Evolutionary conservation across 345 rosid genomes (phyloP).

Genomic region (Alliaria petiolata): DNA sequence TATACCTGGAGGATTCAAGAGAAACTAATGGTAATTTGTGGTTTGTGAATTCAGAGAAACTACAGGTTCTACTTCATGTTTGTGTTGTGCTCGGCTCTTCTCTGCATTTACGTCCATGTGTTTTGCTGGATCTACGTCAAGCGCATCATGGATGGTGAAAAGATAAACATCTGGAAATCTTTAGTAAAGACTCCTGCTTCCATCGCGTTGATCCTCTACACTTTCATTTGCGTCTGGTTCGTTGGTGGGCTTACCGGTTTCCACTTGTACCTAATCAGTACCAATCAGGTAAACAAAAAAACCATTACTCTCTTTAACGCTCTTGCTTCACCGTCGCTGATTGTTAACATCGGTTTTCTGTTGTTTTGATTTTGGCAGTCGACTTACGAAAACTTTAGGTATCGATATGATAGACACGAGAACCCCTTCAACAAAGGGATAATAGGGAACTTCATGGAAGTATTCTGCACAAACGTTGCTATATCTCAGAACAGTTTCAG

Average conservation of each 20-base stretch:
- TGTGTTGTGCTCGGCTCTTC: no score
- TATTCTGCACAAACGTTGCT: constrained; percentile 64
- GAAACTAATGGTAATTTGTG: no score
- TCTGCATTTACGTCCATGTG: no score
- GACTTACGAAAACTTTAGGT: constrained; percentile 87
- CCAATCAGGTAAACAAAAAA: constrained; percentile 63
- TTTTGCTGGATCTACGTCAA: no score
- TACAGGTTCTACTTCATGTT: no score
- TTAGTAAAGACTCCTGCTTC: no score
- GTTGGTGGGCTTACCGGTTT: constrained; percentile 89
- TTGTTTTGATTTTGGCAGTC: constrained; percentile 58
- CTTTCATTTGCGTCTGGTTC: constrained; percentile 76
- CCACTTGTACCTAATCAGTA: constrained; percentile 83
- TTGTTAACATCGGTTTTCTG: constrained; percentile 5
- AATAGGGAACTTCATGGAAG: constrained; percentile 59
- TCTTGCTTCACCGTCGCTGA: background rate
- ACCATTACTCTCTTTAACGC: background rate
- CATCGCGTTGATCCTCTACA: constrained; percentile 62
- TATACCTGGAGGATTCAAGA: no score
- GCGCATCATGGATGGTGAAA: no score
- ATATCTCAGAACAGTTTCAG: constrained; percentile 76
- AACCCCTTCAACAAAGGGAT: constrained; percentile 84
- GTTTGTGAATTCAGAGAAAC: no score
- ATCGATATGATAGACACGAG: constrained; percentile 52
- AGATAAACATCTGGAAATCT: no score